Percentiles rank a stretch among this genome's conserved stretches.
These are phyloP conservation scores for Friedmanniomyces simplex DNA, from an alignment of 495 filamentous ascomycete species.

Conservation along the genomic window DNA sequence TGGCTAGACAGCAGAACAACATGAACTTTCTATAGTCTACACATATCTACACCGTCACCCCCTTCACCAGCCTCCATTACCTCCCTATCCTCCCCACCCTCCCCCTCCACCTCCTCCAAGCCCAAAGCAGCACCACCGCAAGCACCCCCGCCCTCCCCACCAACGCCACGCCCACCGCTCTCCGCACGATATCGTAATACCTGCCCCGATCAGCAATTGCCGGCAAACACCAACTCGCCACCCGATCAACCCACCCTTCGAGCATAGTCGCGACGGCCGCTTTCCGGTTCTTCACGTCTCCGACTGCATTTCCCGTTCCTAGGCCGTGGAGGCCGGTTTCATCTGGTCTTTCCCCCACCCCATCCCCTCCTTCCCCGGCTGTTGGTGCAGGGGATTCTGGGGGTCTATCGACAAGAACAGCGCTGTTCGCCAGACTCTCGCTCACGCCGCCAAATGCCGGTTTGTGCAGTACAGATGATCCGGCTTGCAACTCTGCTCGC, in stretches of 20 bases:
- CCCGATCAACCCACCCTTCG: conserved; percentile 19
- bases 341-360: conserved; percentile 30
- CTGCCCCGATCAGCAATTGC: conserved; percentile 27
- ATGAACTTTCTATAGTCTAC: background rate
- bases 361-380: conserved; percentile 4
- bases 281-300: conserved; percentile 21
- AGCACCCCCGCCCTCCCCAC: conserved; percentile 26
- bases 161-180: conserved; percentile 48
- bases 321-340: conserved; percentile 29
- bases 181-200: conserved; percentile 55
- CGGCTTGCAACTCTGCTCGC: conserved; percentile 18
- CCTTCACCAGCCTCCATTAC: too few species aligned
- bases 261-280: conserved; percentile 52
- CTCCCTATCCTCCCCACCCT: background rate
- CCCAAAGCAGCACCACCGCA: background rate
- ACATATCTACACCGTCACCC: background rate
- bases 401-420: conserved; percentile 18
- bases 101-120: conserved; percentile 5
- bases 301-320: conserved; percentile 5
- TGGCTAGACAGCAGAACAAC: too few species aligned
- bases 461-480: conserved; percentile 9
- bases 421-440: conserved; percentile 35
- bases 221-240: conserved; percentile 7
- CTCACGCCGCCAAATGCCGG: conserved; percentile 37
- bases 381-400: too few species aligned